Conservation (phyloP, 2,329 filamentous ascomycete species). For the Xylariaceae sp. region DNA sequence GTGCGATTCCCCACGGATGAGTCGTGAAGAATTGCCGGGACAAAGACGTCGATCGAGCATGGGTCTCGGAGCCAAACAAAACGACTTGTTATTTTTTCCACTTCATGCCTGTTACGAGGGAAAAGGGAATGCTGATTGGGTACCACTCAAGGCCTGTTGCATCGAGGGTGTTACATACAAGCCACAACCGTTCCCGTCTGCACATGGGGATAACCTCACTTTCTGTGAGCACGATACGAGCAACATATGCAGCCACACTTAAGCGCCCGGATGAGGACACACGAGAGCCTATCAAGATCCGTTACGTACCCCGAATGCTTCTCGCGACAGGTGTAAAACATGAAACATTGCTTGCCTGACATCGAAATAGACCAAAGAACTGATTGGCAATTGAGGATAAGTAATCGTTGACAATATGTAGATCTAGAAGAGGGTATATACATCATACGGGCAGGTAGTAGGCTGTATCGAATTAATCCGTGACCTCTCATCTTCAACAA, state of each 20-base stretch:
- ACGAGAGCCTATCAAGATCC: not conserved
- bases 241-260: not conserved
- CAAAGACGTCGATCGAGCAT: not conserved
- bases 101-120: slow-evolving; percentile 24
- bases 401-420: too few species aligned
- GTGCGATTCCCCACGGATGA: too few species aligned
- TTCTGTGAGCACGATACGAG: not conserved
- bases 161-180: slow-evolving; percentile 6
- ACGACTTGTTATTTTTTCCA: not conserved
- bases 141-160: not conserved
- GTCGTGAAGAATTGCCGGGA: too few species aligned
- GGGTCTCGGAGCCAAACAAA: not conserved
- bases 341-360: too few species aligned
- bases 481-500: not conserved
- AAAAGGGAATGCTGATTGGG: slow-evolving; percentile 22
- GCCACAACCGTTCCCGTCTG: not conserved
- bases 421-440: too few species aligned
- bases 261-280: not conserved
- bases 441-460: too few species aligned
- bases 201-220: not conserved
- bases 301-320: too few species aligned
- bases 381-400: too few species aligned
- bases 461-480: too few species aligned
- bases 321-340: too few species aligned
- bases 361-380: too few species aligned